Evolutionary conservation across 768 basidiomycete species (phyloP).

Genomic region (Kwoniella heveanensis): DNA sequence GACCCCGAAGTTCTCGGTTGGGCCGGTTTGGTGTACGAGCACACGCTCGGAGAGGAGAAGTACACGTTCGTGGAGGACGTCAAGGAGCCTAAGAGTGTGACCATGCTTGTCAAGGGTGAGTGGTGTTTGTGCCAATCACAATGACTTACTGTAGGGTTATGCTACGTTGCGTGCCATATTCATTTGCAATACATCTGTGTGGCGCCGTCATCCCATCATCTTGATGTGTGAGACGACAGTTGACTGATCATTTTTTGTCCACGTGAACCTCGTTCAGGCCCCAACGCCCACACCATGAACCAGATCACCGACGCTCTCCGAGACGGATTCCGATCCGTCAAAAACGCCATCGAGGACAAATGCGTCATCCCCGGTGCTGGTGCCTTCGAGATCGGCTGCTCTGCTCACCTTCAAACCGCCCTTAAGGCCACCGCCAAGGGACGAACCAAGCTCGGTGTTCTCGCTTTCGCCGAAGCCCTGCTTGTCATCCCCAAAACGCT

Average conservation of each 20-base stretch:
- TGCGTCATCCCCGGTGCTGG: slow-evolving; percentile 92
- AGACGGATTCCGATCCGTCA: slow-evolving; percentile 92
- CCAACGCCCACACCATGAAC: slow-evolving; percentile 91
- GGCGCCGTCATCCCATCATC: too few relatives aligned
- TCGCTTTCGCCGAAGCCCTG: slow-evolving; percentile 93
- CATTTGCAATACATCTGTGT: too few relatives aligned
- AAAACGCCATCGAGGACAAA: slow-evolving; percentile 93
- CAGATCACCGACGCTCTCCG: slow-evolving; percentile 98
- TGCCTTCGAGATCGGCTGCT: slow-evolving; percentile 92
- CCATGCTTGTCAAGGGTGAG: slow-evolving; percentile 85
- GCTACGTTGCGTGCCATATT: too few relatives aligned
- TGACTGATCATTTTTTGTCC: slow-evolving; percentile 2
- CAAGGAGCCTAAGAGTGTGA: slow-evolving; percentile 90
- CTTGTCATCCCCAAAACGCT: slow-evolving; percentile 95
- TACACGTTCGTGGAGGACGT: slow-evolving; percentile 98
- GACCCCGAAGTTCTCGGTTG: slow-evolving; percentile 88
- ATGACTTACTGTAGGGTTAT: not conserved
- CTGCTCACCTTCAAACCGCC: slow-evolving; percentile 73
- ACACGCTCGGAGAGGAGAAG: slow-evolving; percentile 98
- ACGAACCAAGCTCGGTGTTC: slow-evolving; percentile 92
- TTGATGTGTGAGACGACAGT: not conserved
- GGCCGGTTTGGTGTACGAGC: slow-evolving; percentile 98
- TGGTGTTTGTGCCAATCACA: not conserved
- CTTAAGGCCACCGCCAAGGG: slow-evolving; percentile 89
- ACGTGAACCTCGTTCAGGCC: slow-evolving; percentile 61